Evolutionary conservation across 1,284 basidiomycete genomes (phyloP).

Genomic region (Dichomitus squalens): DNA sequence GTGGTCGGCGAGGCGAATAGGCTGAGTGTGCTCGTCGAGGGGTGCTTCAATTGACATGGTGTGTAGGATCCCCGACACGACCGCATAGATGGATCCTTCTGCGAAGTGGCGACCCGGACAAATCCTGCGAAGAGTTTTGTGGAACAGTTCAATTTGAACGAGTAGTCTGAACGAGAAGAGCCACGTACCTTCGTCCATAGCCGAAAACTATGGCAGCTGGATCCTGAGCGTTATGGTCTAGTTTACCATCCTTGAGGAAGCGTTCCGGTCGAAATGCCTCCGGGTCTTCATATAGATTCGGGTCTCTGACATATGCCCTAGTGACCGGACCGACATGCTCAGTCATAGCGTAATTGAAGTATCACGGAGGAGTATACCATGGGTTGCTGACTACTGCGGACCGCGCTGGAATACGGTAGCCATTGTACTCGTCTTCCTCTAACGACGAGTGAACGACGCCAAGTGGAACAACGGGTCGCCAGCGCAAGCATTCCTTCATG

Average conservation of each 20-base stretch:
- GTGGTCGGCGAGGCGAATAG: too few species aligned
- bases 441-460: conserved; percentile 16
- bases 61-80: conserved; percentile 10
- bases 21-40: neutral
- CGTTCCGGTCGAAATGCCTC: conserved; percentile 22
- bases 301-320: conserved; percentile 21
- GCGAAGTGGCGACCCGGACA: conserved; percentile 20
- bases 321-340: too few species aligned
- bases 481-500: conserved; percentile 23
- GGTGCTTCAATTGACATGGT: conserved; percentile 2
- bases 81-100: conserved; percentile 8
- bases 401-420: conserved; percentile 25
- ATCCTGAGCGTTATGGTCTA: conserved; percentile 10
- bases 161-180: too few species aligned
- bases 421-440: conserved; percentile 24
- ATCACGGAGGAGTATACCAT: too few species aligned
- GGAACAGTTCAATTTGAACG: neutral
- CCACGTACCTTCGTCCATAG: conserved; percentile 18
- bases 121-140: neutral
- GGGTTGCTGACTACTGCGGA: conserved; percentile 23
- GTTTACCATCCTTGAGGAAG: conserved; percentile 17
- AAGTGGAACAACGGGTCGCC: conserved; percentile 23
- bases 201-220: conserved; percentile 25
- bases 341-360: too few species aligned
- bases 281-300: conserved; percentile 19